A percentile compares a stretch with the other conserved stretches of the same genome.
Conservation (phyloP, 176 grass and related monocot genomes). For the Triticum timopheevii region DNA sequence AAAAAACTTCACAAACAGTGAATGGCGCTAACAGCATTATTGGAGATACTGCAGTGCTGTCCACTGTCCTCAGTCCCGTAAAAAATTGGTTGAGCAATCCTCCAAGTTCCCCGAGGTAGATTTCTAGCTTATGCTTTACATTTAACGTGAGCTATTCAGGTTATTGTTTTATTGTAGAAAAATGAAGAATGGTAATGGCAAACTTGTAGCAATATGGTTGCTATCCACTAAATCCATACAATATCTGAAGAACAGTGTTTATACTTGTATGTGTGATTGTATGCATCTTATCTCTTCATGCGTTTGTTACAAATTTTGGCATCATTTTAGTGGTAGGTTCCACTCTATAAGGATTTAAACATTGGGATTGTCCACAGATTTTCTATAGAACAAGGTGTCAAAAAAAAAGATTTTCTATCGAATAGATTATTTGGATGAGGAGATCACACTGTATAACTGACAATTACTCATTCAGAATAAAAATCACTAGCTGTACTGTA, state of each 20-base stretch:
- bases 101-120: conserved; percentile 55
- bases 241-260: conserved; percentile 1
- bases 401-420: not conserved
- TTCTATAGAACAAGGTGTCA: not conserved
- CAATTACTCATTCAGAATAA: not conserved
- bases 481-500: conserved; percentile 19
- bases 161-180: conserved; percentile 6
- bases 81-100: conserved; percentile 63
- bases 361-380: not conserved
- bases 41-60: conserved; percentile 71
- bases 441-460: not conserved
- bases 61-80: conserved; percentile 61
- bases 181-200: not conserved
- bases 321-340: conserved; percentile 9
- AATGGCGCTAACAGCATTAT: conserved; percentile 70
- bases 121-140: conserved; percentile 17
- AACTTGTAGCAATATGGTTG: not conserved
- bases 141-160: not conserved
- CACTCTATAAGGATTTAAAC: conserved; percentile 13
- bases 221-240: not conserved
- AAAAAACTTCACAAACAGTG: conserved; percentile 86
- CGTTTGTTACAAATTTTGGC: not conserved
- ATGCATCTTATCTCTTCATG: not conserved
- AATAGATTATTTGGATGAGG: conserved; percentile 16
- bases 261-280: not conserved